A percentile compares a stretch with the other conserved stretches of the same genome.
phyloP scores from a whole-genome alignment of 192 early-diverging fungal species.

The Umbelopsis sp. region DNA sequence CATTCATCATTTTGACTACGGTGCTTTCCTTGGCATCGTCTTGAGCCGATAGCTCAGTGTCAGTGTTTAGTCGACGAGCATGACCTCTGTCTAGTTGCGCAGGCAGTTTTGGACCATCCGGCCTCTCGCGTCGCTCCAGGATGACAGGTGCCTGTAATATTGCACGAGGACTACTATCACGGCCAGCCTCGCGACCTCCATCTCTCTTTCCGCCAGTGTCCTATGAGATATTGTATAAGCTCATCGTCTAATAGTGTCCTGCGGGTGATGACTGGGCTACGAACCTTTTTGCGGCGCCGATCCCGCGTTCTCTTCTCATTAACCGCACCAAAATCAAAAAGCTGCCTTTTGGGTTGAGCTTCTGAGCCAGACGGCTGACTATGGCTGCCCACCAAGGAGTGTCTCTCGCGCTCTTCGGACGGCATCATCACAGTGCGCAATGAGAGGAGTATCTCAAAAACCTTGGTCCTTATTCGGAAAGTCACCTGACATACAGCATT shows the following conservation, averaged over 20 bases:
- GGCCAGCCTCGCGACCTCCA: background rate
- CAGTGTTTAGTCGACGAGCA: background rate
- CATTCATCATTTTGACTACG: background rate
- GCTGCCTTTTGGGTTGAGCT: background rate
- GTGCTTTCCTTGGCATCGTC: background rate
- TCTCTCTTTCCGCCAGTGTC: background rate
- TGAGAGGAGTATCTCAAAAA: no score
- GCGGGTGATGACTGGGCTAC: background rate
- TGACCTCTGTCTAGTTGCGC: background rate
- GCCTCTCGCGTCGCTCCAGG: slow-evolving; percentile 26
- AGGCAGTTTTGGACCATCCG: background rate
- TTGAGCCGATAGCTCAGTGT: background rate
- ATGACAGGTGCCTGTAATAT: slow-evolving; percentile 33
- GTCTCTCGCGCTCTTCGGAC: slow-evolving; percentile 8
- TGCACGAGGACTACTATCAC: background rate
- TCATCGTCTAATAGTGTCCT: background rate
- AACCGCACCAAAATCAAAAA: slow-evolving; percentile 1
- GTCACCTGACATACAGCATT: no score
- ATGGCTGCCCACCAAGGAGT: background rate
- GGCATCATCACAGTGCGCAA: background rate
- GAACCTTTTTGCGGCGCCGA: slow-evolving; percentile 15
- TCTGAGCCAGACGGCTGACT: background rate
- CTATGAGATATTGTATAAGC: background rate
- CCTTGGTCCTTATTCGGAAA: no score
- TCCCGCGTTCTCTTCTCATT: slow-evolving; percentile 14